Evolutionary conservation across 257 asterid species (phyloP).

Genomic region (Anisodus tanguticus): DNA sequence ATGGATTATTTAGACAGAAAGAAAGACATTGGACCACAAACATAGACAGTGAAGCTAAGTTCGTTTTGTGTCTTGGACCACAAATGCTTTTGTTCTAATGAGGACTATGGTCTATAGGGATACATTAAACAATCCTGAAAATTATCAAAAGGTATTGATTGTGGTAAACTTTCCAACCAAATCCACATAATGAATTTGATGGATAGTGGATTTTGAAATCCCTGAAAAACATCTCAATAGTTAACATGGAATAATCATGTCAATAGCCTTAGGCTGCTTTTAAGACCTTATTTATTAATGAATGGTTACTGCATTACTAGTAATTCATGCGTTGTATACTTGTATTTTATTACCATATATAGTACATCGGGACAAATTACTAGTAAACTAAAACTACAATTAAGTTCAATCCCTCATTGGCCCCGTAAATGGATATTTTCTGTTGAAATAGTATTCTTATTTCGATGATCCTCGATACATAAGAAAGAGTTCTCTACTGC

Average conservation of each 20-base stretch:
- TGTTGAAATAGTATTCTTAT: too few relatives aligned
- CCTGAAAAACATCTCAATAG: background rate
- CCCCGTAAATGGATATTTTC: too few relatives aligned
- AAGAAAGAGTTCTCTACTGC: too few relatives aligned
- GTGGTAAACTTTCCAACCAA: constrained; percentile 7
- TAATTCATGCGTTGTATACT: background rate
- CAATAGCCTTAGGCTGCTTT: background rate
- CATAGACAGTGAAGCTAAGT: constrained; percentile 20
- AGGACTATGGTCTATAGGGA: background rate
- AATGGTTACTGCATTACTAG: background rate
- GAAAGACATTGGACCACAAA: constrained; percentile 21
- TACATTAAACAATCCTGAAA: background rate
- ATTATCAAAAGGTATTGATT: background rate
- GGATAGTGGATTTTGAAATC: background rate
- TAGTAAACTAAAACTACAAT: background rate
- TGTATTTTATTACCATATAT: background rate
- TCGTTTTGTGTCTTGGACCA: constrained; percentile 24
- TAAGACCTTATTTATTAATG: background rate
- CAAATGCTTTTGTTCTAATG: background rate
- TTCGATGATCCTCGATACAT: too few relatives aligned
- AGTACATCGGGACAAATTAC: background rate
- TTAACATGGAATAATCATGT: constrained; percentile 8
- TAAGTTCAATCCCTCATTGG: too few relatives aligned
- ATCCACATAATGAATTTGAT: constrained; percentile 23
- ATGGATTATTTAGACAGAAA: background rate